These are phyloP conservation scores for Picea sitchensis DNA, from an alignment of 75 land plant genomes.

Conservation along the genomic window DNA sequence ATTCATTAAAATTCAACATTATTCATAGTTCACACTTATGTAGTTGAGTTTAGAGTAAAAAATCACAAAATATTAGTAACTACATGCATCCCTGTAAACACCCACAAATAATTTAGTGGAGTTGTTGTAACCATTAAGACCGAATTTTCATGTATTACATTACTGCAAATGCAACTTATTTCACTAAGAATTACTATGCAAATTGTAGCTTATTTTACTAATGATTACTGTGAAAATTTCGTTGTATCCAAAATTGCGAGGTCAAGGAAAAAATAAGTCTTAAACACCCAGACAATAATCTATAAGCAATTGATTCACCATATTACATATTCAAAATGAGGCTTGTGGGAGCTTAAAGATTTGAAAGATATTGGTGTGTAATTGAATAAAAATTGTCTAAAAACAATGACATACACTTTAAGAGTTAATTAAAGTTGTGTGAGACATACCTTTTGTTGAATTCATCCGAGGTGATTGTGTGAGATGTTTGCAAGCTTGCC, in stretches of 20 bases:
- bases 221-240: background rate
- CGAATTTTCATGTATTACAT: background rate
- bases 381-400: background rate
- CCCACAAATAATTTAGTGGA: background rate
- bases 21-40: background rate
- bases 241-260: too few relatives aligned
- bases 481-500: constrained; percentile 96
- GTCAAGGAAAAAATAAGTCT: background rate
- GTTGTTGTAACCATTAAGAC: background rate
- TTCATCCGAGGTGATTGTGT: constrained; percentile 98
- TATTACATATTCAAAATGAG: background rate
- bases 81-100: background rate
- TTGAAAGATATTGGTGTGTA: background rate
- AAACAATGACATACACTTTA: background rate
- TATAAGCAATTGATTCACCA: background rate
- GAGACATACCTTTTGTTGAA: constrained; percentile 76
- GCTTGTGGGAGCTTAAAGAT: background rate
- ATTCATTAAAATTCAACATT: background rate
- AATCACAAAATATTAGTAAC: too few relatives aligned
- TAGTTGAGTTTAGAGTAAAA: too few relatives aligned
- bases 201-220: background rate
- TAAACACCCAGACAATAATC: background rate
- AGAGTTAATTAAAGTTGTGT: too few relatives aligned
- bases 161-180: background rate
- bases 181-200: too few relatives aligned